phyloP scores from a whole-genome alignment of 176 grass and related monocot genomes.

The Ampelocalamus luodianensis region DNA sequence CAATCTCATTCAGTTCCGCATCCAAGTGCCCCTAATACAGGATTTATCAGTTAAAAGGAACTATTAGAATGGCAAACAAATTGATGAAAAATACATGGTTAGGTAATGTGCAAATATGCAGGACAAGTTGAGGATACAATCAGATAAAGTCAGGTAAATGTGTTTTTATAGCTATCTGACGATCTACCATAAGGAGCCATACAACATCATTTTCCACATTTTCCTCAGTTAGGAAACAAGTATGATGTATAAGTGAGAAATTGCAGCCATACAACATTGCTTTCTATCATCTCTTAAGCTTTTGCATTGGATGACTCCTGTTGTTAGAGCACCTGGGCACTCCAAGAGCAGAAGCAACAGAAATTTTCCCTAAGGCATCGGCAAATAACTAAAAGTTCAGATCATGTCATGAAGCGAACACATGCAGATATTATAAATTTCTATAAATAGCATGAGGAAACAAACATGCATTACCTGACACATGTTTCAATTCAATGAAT shows the following conservation, averaged over 20 bases:
- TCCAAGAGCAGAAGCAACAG: constrained; percentile 12
- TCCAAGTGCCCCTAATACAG: constrained; percentile 72
- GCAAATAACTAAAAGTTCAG: not conserved
- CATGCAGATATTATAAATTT: not conserved
- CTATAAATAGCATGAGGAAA: not conserved
- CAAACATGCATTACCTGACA: not conserved
- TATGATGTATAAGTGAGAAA: constrained; percentile 4
- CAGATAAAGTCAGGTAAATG: constrained; percentile 7
- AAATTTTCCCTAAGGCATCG: not conserved
- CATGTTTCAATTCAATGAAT: not conserved
- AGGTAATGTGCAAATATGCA: not conserved
- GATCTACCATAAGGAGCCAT: not conserved
- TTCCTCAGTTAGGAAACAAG: not conserved
- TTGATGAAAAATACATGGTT: not conserved
- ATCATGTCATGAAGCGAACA: not conserved
- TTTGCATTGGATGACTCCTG: not conserved
- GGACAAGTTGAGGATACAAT: not conserved
- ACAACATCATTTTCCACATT: not conserved
- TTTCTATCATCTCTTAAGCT: not conserved
- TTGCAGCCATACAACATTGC: not conserved
- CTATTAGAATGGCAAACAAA: not conserved
- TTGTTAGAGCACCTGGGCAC: not conserved
- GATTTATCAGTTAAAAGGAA: constrained; percentile 25
- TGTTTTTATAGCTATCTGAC: not conserved
- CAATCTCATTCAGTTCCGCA: constrained; percentile 80